Percentiles rank a stretch among this genome's conserved stretches.
Evolutionary conservation across 768 basidiomycete species (phyloP).

Genomic region (Paxillus ammoniavirescens): DNA sequence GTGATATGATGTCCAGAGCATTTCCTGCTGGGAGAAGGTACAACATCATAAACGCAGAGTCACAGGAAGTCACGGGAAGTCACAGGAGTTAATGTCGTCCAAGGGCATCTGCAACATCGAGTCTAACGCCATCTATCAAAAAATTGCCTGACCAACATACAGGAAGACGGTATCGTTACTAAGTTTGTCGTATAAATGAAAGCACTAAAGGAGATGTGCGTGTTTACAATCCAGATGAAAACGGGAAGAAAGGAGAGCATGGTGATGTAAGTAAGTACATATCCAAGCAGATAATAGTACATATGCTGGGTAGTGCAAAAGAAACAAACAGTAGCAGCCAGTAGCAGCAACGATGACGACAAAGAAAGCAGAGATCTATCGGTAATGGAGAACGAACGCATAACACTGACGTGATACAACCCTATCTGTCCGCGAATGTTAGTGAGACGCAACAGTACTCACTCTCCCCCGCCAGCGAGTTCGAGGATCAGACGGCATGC

Average conservation of each 20-base stretch:
- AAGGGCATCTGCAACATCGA: background rate
- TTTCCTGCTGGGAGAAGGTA: no score
- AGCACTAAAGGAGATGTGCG: background rate
- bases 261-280: background rate
- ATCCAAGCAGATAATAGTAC: conserved; percentile 6
- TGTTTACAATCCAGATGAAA: background rate
- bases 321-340: background rate
- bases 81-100: no score
- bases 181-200: background rate
- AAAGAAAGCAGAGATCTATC: conserved; percentile 7
- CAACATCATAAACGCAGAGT: no score
- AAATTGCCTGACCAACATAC: background rate
- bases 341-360: background rate
- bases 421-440: background rate
- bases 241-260: background rate
- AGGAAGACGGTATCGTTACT: background rate
- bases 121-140: background rate
- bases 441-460: background rate
- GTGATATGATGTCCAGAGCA: no score
- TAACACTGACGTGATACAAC: conserved; percentile 2
- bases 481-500: conserved; percentile 93
- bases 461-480: conserved; percentile 71
- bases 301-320: conserved; percentile 1
- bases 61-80: no score
- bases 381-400: background rate